Evolutionary conservation across 75 land plant species (phyloP).

Genomic region (Selaginella tamariscina): DNA sequence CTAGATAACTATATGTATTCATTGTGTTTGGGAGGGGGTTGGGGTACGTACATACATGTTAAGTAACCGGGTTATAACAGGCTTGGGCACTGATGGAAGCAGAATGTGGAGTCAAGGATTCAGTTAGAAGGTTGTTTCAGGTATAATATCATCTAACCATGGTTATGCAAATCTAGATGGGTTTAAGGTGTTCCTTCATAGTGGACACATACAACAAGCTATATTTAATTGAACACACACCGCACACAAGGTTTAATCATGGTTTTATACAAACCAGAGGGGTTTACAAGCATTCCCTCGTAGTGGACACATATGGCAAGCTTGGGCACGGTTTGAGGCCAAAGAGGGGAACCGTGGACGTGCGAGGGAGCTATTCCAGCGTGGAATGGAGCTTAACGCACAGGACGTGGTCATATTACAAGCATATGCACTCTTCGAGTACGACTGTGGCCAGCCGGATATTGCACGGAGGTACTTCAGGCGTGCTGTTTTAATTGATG

Average conservation of each 20-base stretch:
- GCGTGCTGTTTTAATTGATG: slow-evolving; percentile 55
- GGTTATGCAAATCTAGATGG: background rate
- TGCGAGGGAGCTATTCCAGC: slow-evolving; percentile 67
- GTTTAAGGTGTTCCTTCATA: too few relatives aligned
- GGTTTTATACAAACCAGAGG: too few relatives aligned
- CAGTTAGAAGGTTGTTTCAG: slow-evolving; percentile 76
- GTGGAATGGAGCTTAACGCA: slow-evolving; percentile 75
- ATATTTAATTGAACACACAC: too few relatives aligned
- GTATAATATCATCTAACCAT: slow-evolving; percentile 18
- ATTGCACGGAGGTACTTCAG: slow-evolving; percentile 69
- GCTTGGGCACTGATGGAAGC: slow-evolving; percentile 94
- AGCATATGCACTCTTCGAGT: slow-evolving; percentile 81
- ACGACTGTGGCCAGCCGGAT: slow-evolving; percentile 51
- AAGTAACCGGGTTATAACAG: too few relatives aligned
- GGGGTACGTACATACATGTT: too few relatives aligned
- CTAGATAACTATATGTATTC: too few relatives aligned
- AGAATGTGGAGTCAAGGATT: slow-evolving; percentile 37
- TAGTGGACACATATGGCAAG: slow-evolving; percentile 92
- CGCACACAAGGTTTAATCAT: too few relatives aligned
- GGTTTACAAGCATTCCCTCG: slow-evolving; percentile 85
- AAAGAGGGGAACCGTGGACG: slow-evolving; percentile 50
- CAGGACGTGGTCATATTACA: slow-evolving; percentile 86
- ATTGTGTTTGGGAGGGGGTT: too few relatives aligned
- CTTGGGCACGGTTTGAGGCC: slow-evolving; percentile 91
- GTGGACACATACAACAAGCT: too few relatives aligned